Evolutionary conservation across 2,329 filamentous ascomycete species (phyloP).

Genomic region (Fusarium luffae): DNA sequence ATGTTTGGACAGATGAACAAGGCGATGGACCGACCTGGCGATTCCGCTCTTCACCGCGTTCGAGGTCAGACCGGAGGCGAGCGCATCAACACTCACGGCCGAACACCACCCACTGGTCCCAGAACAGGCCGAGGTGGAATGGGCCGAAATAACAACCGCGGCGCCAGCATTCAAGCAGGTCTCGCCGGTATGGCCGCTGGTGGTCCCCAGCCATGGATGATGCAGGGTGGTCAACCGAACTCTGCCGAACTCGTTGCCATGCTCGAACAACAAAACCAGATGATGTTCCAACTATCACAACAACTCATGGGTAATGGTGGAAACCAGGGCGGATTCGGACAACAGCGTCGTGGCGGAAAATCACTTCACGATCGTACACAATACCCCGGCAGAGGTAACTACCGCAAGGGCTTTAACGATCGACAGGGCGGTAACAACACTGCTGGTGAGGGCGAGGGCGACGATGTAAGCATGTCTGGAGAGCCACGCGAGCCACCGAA

Average conservation of each 20-base stretch:
- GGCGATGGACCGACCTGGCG: conserved; percentile 80
- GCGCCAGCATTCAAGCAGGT: conserved; percentile 62
- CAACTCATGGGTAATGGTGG: conserved; percentile 66
- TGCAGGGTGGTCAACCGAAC: conserved; percentile 59
- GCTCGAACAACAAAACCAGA: conserved; percentile 86
- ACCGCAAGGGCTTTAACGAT: conserved; percentile 61
- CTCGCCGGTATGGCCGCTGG: conserved; percentile 58
- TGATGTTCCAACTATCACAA: conserved; percentile 81
- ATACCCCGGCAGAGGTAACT: conserved; percentile 62
- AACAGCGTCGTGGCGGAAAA: conserved; percentile 58
- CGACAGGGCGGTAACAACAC: conserved; percentile 50
- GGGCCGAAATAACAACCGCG: conserved; percentile 62
- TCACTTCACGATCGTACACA: conserved; percentile 82
- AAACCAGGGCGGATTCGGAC: conserved; percentile 55
- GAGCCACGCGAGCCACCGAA: conserved; percentile 65
- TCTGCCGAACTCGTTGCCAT: conserved; percentile 75
- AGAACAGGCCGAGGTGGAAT: conserved; percentile 65
- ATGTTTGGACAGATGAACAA: conserved; percentile 88
- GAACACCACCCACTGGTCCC: conserved; percentile 78
- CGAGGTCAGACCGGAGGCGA: conserved; percentile 77
- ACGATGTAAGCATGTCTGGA: conserved; percentile 73
- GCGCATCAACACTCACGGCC: conserved; percentile 81
- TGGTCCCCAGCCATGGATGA: conserved; percentile 58
- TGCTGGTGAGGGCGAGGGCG: conserved; percentile 58
- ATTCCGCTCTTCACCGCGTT: conserved; percentile 83